Evolutionary conservation across 345 rosid species (phyloP), one percentile per base, ranked within the genome.

Genomic region (Arabis hirsuta): DNA sequence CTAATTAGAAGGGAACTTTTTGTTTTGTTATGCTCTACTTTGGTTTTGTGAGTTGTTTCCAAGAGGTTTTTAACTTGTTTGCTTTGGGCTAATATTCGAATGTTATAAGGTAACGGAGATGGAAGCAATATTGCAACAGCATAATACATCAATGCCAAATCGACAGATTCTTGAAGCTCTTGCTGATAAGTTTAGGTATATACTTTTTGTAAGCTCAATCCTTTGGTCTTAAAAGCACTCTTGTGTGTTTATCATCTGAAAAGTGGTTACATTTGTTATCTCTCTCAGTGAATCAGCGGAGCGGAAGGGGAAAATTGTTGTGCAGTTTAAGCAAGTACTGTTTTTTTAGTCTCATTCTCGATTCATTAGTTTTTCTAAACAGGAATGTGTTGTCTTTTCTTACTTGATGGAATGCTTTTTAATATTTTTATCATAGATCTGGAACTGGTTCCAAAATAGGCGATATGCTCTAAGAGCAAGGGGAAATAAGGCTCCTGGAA

Each of bases 381-480:
- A 53, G 11, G 11, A 67, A 20, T 29, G 34, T 4, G 41, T 79
- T 42, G 39, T 12, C 16, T 44, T 51, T 2, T 57, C 11, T 56
- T n/a, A 52, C 60, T 39, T 22, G 62, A 62, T 56, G 50, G 31
- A 59, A 16, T 65, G 34, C 26, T 19, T 20, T 58, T 58, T 32
- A 8, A 12, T 6, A 6, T 34, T 0, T 63, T 34, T 52, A 13
- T 81, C 56, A 24, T 72, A 96, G 99, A 85, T 96, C 47, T 96
- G 99, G 96, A 96, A 96, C 77, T 96, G 99, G 99, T 96, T 96
- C 83, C 99, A 96, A 79, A 96, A 96, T 78, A 96, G 83, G 82
- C 87, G 99, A 31, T 96, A 92, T 82, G 91, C 99, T 42, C 79
- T 92, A 54, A 84, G 99, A 72, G 96, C 98, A 29, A 96, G 86